These are phyloP conservation scores for Ascochyta clinopodiicola DNA, from an alignment of 2,329 filamentous ascomycete species.

Conservation along the genomic window DNA sequence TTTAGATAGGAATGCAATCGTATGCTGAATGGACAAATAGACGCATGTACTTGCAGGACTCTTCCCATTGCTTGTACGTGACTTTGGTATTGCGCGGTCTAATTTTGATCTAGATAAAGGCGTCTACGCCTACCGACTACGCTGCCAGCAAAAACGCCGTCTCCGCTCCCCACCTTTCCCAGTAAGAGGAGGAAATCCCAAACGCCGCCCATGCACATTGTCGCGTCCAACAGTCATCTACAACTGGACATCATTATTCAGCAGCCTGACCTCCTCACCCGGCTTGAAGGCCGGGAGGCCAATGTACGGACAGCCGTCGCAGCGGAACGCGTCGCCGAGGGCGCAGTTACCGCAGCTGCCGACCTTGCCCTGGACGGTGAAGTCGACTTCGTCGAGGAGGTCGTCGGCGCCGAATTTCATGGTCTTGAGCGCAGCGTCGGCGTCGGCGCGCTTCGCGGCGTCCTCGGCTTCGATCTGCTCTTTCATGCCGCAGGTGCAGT, in stretches of 20 bases:
- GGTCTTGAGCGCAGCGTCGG: constrained; percentile 69
- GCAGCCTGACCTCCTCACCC: constrained; percentile 86
- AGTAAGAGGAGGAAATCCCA: not conserved
- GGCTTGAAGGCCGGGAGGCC: constrained; percentile 96
- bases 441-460: constrained; percentile 66
- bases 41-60: not conserved
- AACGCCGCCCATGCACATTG: constrained; percentile 12
- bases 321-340: constrained; percentile 79
- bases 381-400: constrained; percentile 82
- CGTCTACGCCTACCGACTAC: not conserved
- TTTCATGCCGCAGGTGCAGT: constrained; percentile 94
- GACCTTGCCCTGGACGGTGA: constrained; percentile 96
- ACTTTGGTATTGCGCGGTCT: not conserved
- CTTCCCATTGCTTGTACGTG: not conserved
- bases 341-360: constrained; percentile 95
- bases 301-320: constrained; percentile 78
- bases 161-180: not conserved
- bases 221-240: constrained; percentile 47
- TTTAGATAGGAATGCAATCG: not conserved
- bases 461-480: constrained; percentile 88
- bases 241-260: constrained; percentile 87
- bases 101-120: not conserved
- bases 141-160: not conserved
- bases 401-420: constrained; percentile 79
- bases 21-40: not conserved